Evolutionary conservation across 257 asterid genomes (phyloP), one percentile per base, ranked within the genome.

Genomic region (Solanum peruvianum): DNA sequence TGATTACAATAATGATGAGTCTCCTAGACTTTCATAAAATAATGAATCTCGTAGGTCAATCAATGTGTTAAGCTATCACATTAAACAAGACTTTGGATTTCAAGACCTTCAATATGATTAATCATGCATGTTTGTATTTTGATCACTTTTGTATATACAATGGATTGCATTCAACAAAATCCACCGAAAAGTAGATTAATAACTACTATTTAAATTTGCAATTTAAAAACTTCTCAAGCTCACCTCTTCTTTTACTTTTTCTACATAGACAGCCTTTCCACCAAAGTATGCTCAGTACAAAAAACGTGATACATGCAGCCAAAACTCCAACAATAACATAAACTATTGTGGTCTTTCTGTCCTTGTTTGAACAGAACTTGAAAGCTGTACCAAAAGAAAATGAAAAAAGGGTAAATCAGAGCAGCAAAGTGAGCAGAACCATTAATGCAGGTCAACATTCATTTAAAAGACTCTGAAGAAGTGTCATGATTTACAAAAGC

Each of bases 201-300:
- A 64, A 11, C 70, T 10, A 27, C 7, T 27, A 49, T 29, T 18
- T 81, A 49, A 31, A 81, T 49, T 29, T 20, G 31, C 69, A 16
- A 84, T 72, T 80, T 16, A 29, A 15, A 86, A 83, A 87, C 82
- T 78, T 85, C 15, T 58, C 29, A 77, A 18, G 69, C 23, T 87
- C 80, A 95, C 99, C 99, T 89, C 91, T 91, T 72, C 89, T 91
- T 84, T 80, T 67, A 31, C 84, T 84, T 89, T 91, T 92, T 85
- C 93, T 87, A 84, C 92, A 86, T 33, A 92, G 85, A 91, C 75
- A 85, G 29, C 95, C 84, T 93, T 90, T 95, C 98, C 97, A 93
- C 97, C 95, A 93, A 87, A 94, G 91, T 66, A 95, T 29, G 81
- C 91, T 93, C 90, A 93, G 62, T 6, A 90, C 77, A 81, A 85